Percentiles rank a stretch among this genome's conserved stretches.
Evolutionary conservation across 331 rosid species (phyloP).

Genomic region (Pyrus hybrid): DNA sequence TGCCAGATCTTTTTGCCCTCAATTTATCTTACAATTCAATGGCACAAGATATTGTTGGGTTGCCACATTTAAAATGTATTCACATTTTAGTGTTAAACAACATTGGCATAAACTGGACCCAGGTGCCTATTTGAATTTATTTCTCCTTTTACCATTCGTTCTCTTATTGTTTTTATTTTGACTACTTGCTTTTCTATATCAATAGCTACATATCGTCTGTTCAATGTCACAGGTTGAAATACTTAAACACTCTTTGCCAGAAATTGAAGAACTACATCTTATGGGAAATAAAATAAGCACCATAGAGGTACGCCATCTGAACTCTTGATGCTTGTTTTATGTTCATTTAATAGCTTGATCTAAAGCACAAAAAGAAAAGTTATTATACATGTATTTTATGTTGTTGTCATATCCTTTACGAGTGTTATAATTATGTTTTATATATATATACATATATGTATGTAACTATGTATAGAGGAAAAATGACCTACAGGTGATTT

Average conservation of each 20-base stretch:
- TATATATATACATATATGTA: background rate
- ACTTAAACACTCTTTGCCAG: conserved; percentile 50
- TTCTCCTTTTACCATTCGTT: background rate
- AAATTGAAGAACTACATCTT: conserved; percentile 72
- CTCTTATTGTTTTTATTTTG: background rate
- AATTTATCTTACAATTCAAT: conserved; percentile 67
- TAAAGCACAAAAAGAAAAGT: background rate
- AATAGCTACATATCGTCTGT: conserved; percentile 8
- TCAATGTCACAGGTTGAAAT: conserved; percentile 32
- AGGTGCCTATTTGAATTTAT: conserved; percentile 35
- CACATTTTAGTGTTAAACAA: conserved; percentile 60
- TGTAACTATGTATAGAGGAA: too few species aligned
- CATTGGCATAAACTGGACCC: conserved; percentile 66
- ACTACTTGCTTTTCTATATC: background rate
- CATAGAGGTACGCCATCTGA: conserved; percentile 40
- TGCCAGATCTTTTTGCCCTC: conserved; percentile 54
- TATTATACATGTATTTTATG: background rate
- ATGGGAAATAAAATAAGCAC: conserved; percentile 71
- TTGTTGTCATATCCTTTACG: background rate
- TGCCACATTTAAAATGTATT: conserved; percentile 50
- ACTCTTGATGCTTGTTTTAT: conserved; percentile 8
- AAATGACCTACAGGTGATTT: background rate
- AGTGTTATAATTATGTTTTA: background rate
- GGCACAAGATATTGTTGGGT: conserved; percentile 41
- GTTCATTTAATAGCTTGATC: background rate